phyloP scores from a whole-genome alignment of 2,329 filamentous ascomycete species.

The Dothistroma pini region DNA sequence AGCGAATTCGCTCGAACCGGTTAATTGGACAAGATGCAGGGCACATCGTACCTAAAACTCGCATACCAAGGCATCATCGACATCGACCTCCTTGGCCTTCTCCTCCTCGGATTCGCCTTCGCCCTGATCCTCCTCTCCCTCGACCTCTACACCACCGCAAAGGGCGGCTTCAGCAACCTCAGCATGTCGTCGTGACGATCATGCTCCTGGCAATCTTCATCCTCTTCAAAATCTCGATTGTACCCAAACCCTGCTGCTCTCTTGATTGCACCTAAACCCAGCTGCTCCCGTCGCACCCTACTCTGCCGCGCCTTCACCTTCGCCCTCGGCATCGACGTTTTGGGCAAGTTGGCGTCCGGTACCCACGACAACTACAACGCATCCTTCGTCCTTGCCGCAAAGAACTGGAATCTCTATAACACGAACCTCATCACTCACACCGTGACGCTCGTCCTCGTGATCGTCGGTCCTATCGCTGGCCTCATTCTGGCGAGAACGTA shows the following conservation, averaged over 20 bases:
- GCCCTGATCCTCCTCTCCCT: constrained; percentile 24
- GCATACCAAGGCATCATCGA: constrained; percentile 27
- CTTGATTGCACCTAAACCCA: too few relatives aligned
- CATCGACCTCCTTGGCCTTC: constrained; percentile 23
- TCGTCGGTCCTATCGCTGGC: constrained; percentile 36
- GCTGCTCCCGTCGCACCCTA: constrained; percentile 25
- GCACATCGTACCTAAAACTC: constrained; percentile 7
- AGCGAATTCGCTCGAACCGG: constrained; percentile 16
- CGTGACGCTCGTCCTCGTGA: constrained; percentile 40
- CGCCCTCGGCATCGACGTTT: constrained; percentile 17
- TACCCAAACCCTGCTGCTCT: constrained; percentile 23
- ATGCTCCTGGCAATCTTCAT: constrained; percentile 8
- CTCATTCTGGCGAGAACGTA: constrained; percentile 37
- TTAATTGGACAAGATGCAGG: constrained; percentile 1
- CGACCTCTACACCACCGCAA: constrained; percentile 20
- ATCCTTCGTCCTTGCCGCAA: constrained; percentile 41
- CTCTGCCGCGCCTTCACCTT: constrained; percentile 23
- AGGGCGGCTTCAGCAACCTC: constrained; percentile 23
- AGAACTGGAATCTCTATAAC: constrained; percentile 42
- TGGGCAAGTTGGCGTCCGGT: constrained; percentile 20
- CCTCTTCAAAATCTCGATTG: constrained; percentile 11
- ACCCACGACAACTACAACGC: constrained; percentile 21
- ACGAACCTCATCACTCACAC: constrained; percentile 43
- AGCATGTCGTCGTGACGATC: constrained; percentile 15
- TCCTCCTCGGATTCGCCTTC: constrained; percentile 24